These are phyloP conservation scores for Fusarium sp. DNA, from an alignment of 2,329 filamentous ascomycete genomes.

Conservation along the genomic window DNA sequence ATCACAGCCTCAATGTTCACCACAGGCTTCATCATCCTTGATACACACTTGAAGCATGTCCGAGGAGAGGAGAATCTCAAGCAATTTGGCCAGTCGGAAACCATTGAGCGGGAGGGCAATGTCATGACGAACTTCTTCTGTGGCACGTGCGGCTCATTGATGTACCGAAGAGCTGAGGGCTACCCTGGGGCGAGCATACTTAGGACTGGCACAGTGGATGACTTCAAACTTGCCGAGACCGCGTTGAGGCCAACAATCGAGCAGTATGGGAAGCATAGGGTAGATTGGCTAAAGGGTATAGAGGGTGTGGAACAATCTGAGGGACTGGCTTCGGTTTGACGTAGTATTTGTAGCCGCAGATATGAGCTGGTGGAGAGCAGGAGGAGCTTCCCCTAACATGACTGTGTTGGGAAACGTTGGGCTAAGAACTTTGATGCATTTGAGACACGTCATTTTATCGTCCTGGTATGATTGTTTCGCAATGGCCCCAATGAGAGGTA, in stretches of 20 bases:
- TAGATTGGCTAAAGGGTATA: background rate
- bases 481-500: background rate
- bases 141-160: background rate
- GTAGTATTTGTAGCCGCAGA: background rate
- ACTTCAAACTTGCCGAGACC: background rate
- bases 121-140: background rate
- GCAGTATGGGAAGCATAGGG: background rate
- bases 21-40: background rate
- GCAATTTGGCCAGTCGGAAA: background rate
- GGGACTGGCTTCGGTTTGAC: background rate
- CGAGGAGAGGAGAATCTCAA: background rate
- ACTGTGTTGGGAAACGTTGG: background rate
- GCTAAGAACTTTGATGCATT: background rate
- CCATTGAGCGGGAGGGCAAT: background rate
- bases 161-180: background rate
- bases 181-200: background rate
- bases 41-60: background rate
- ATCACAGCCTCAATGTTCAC: background rate
- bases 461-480: background rate
- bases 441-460: background rate
- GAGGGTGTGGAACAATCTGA: background rate
- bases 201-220: background rate
- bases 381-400: background rate
- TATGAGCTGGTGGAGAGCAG: background rate
- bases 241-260: background rate